phyloP scores from a whole-genome alignment of 2,329 filamentous ascomycete genomes.

The Colletotrichum trifolii region DNA sequence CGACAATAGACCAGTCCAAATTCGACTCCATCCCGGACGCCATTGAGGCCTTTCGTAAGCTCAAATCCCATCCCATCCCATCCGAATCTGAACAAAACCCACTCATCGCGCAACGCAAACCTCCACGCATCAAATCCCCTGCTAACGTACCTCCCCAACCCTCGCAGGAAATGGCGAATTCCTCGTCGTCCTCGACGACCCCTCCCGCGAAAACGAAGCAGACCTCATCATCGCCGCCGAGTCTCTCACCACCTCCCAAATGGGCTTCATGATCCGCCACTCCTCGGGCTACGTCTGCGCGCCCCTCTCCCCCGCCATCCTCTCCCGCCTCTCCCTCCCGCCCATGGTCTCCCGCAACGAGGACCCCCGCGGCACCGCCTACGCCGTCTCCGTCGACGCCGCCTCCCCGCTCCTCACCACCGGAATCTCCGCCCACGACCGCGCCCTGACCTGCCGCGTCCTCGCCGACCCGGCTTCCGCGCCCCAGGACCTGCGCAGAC shows the following conservation, averaged over 20 bases:
- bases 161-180: slow-evolving; percentile 81
- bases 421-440: slow-evolving; percentile 90
- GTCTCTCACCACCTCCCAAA: slow-evolving; percentile 85
- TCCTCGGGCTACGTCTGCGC: slow-evolving; percentile 92
- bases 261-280: slow-evolving; percentile 95
- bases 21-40: slow-evolving; percentile 75
- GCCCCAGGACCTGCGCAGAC: slow-evolving; percentile 76
- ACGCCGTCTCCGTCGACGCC: slow-evolving; percentile 90
- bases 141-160: background rate
- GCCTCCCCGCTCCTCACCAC: slow-evolving; percentile 80
- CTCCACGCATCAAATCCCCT: background rate
- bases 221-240: slow-evolving; percentile 95
- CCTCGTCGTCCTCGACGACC: slow-evolving; percentile 93
- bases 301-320: slow-evolving; percentile 77
- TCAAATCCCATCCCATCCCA: too few relatives aligned
- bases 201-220: slow-evolving; percentile 95
- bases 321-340: slow-evolving; percentile 79
- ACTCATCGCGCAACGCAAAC: slow-evolving; percentile 17
- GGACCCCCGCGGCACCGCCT: slow-evolving; percentile 91
- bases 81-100: slow-evolving; percentile 1
- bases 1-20: slow-evolving; percentile 61
- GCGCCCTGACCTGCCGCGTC: slow-evolving; percentile 81
- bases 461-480: slow-evolving; percentile 75
- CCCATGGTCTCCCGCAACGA: slow-evolving; percentile 84
- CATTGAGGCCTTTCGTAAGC: slow-evolving; percentile 72